Base-by-base conservation (phyloP, 2,329 filamentous ascomycete genomes). In the Graphilbum fragrans region DNA sequence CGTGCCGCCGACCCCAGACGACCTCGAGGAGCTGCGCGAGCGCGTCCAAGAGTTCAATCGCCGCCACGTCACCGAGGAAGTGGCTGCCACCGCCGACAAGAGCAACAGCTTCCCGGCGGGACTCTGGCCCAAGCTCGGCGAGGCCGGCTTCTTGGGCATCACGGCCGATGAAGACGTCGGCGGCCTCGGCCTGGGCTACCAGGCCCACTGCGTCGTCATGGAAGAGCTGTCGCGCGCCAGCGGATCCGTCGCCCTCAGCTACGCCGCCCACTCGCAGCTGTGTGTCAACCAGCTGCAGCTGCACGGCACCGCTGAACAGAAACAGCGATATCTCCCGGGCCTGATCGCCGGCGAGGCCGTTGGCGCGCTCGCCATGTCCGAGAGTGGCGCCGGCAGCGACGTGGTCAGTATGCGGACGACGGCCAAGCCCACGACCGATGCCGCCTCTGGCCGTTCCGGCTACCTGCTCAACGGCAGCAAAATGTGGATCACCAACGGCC, bases 401-500 rank as follows among this genome's bases (percentile, higher is more conserved):
- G 90, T 98, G 4, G 88, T 98, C 22, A 85, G 82, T 61, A 96
- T 96, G 90, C 86, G 88, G 58, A 93, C 81, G 35, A 81, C 76
- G 3, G 90, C 88, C 0, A 82, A 77, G 57, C 70, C 75, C 48
- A 83, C 86, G 11, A 83, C 92, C 53, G 88, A 86, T 27, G 83
- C 90, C 53, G 83, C 92, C 53, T 14, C 8, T 29, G 88, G 87
- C 29, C 27, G 17, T 9, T 20, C 21, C 4, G 90, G 90, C 22
- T 95, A 83, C 59, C 47, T 88, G 18, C 67, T 98, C 42, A 86
- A 88, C 55, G 90, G 88, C 25, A 85, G 81, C 46, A 95, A 98
- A 71, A 95, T 96, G 90, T 98, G 90, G 90, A 98, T 98, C 58
- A 98, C 90, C 47, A 98, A 98, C 62, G 86, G 90, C 5, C 90